Evolutionary conservation across 345 rosid genomes (phyloP), one percentile per base, ranked within the genome.

Genomic region (Tarenaya hassleriana): DNA sequence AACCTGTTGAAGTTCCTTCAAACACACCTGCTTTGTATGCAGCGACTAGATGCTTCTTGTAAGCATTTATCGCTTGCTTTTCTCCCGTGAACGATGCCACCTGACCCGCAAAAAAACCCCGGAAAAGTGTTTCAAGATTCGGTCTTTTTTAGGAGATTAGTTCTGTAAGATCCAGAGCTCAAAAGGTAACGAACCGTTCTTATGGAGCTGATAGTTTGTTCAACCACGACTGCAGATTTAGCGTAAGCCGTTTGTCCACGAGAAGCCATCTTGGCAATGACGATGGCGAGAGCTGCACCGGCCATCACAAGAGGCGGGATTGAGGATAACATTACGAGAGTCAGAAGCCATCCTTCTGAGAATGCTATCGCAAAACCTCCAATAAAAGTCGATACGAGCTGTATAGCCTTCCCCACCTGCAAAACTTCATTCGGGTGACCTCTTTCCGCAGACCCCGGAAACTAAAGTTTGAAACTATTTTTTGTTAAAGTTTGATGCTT

Each of bases 351-450:
- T 38, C 96, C 91, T 47, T 70, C 63, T 17, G 34, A n/a, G 52
- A 84, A 76, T 3, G 91, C 86, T 59, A 88, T n/a, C 1, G 74
- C 52, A 65, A 88, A 84, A 34, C 91, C 96, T 44, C 84, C 86
- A 1, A 82, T 4, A 64, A 84, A 82, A 1, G 82, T 69, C 4
- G 78, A 64, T 44, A 69, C 1, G 45, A 84, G 52, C 48, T 84
- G 91, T 35, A 80, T 34, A 37, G 77, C 75, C 42, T 77, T 80
- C 51, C 96, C 91, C 56, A 78, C 96, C 90, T 84, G 58, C 43
- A 50, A 39, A 18, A 11, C 3, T n/a, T 11, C 12, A 35, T 2
- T 17, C 12, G n/a, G 14, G 16, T 14, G 11, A 9, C 1, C 10
- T 40, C 34, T 52, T 21, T 42, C 11, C 12, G 10, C 24, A 40